Base-by-base conservation (phyloP, 176 grass and related monocot species). In the Typha latifolia region DNA sequence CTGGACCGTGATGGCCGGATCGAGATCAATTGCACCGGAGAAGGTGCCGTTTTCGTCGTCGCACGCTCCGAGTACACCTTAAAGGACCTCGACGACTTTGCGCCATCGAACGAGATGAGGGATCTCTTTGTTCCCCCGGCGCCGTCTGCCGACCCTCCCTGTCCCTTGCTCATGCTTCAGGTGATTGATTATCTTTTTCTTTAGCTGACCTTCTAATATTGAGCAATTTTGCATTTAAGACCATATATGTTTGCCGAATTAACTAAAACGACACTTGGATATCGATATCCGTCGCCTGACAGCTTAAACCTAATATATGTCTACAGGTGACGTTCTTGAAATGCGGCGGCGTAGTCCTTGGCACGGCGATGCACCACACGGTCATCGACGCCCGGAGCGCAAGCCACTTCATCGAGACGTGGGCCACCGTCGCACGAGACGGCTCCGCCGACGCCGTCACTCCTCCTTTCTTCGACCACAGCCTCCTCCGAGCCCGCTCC, bases 331-430 rank as follows among this genome's bases (percentile, higher is more conserved):
- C 86, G 12, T 14, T 32, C 72, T 80, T 95, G 7, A 71, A 82
- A 22, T 95, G 91, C 66, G 90, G 86, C 16, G 90, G 86, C 32
- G 86, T 84, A 7, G 84, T 78, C 47, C 64, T 95, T n/a, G 87
- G 85, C 8, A 62, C 24, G 6, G 79, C 84, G 0, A n/a, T 81
- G 70, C 86, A 95, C 59, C 86, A 95, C 74, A 71, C 67, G 0
- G 6, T 76, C 11, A 68, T 69, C 0, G 90, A 95, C 70, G 90
- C 51, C 22, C n/a, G 78, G 3, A 47, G 80, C 49, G 77, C 74
- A 13, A 22, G 78, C 7, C 77, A 79, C 62, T 95, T 95, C 71
- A 53, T 74, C 2, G 83, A 90, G 68, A 81, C 86, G 0, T 95
- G 86, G 82, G 74, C 83, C 0, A 71, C 50, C 70, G 73, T 84